These are phyloP conservation scores for Phytopythium mirpurense DNA, from an alignment of 352 stramenopile species.

Conservation along the genomic window DNA sequence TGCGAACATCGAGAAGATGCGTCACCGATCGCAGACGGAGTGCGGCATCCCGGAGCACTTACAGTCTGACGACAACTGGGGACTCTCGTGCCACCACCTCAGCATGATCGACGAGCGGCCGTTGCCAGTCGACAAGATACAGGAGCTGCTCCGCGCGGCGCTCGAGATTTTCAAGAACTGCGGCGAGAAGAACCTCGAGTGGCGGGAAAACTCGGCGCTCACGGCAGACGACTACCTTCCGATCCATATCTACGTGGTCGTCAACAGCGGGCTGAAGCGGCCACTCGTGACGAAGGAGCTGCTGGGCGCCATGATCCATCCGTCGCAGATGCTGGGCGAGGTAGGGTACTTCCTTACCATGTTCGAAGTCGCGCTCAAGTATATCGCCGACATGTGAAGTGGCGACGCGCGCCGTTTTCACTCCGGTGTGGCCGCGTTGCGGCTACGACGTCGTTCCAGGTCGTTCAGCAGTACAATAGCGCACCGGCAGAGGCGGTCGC, in stretches of 20 bases:
- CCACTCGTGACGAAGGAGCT: constrained; percentile 71
- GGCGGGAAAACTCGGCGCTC: constrained; percentile 64
- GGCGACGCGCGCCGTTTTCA: not conserved
- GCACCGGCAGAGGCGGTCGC: not conserved
- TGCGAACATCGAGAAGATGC: constrained; percentile 62
- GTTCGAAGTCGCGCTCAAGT: constrained; percentile 85
- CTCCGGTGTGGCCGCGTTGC: not conserved
- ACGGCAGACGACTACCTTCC: constrained; percentile 81
- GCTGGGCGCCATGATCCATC: constrained; percentile 79
- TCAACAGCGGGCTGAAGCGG: constrained; percentile 70
- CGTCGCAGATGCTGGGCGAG: constrained; percentile 76
- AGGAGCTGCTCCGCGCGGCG: constrained; percentile 69
- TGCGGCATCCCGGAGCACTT: constrained; percentile 76
- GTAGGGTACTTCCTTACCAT: constrained; percentile 86
- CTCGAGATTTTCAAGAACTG: constrained; percentile 80
- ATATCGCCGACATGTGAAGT: constrained; percentile 77
- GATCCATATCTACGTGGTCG: constrained; percentile 85
- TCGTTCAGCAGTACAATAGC: constrained; percentile 8
- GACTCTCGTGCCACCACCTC: constrained; percentile 72
- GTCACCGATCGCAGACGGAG: constrained; percentile 52
- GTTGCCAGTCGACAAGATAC: constrained; percentile 72
- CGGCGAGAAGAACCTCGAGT: constrained; percentile 74
- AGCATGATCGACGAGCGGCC: constrained; percentile 81
- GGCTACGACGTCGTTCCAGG: not conserved
- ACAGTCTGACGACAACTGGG: constrained; percentile 74